Evolutionary conservation across 495 filamentous ascomycete genomes (phyloP).

Genomic region (Penicillium paxilli): DNA sequence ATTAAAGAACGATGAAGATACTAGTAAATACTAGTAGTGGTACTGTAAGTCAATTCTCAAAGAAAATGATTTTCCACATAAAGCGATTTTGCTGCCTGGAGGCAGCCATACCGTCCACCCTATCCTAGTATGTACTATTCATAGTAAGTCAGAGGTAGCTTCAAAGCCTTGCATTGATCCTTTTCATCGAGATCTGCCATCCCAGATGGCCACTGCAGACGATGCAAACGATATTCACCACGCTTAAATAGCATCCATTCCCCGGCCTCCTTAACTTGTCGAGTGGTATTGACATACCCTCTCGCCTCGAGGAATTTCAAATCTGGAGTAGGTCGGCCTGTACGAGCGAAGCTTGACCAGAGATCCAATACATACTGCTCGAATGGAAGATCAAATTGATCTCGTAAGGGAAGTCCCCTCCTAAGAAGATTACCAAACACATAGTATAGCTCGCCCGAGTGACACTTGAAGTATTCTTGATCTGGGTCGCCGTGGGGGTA

Average conservation of each 20-base stretch:
- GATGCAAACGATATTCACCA: conserved; percentile 4
- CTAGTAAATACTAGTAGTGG: no score
- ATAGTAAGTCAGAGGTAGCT: conserved; percentile 13
- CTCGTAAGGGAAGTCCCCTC: conserved; percentile 18
- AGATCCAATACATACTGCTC: conserved; percentile 27
- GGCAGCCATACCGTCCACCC: not conserved
- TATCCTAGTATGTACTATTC: not conserved
- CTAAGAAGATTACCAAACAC: conserved; percentile 24
- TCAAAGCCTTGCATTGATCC: conserved; percentile 15
- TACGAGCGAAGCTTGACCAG: conserved; percentile 26
- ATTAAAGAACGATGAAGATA: no score
- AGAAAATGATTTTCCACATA: no score
- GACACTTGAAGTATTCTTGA: conserved; percentile 30
- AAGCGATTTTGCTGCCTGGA: not conserved
- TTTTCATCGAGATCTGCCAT: conserved; percentile 17
- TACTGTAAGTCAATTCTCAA: no score
- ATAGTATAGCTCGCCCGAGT: conserved; percentile 27
- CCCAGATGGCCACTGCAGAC: conserved; percentile 18
- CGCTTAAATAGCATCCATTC: conserved; percentile 10
- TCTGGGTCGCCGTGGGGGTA: conserved; percentile 24
- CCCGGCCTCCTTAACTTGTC: conserved; percentile 11
- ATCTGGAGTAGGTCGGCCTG: conserved; percentile 18
- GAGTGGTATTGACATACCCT: conserved; percentile 19
- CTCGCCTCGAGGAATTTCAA: conserved; percentile 15
- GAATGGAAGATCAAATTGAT: conserved; percentile 25